Percentiles rank a stretch among this genome's conserved stretches.
phyloP scores from a whole-genome alignment of 805 yeast species.

The Komagataella ulmi region DNA sequence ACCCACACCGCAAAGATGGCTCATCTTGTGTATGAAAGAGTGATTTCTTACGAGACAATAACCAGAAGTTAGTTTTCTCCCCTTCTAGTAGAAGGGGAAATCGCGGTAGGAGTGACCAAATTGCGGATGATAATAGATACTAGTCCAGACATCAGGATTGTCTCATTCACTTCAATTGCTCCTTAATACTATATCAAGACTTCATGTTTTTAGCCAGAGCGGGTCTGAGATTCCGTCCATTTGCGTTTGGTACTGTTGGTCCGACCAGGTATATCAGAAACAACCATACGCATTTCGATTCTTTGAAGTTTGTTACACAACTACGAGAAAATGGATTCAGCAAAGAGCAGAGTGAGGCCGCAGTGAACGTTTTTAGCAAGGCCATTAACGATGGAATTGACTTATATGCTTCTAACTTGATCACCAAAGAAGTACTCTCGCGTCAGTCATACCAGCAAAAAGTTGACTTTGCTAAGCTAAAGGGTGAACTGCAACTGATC shows the following conservation, averaged over 20 bases:
- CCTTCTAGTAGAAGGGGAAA: background rate
- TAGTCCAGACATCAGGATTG: background rate
- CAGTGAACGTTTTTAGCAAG: slow-evolving; percentile 56
- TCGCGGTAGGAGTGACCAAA: background rate
- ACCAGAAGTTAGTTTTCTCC: background rate
- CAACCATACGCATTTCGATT: slow-evolving; percentile 41
- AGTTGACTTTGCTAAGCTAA: slow-evolving; percentile 89
- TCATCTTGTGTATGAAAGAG: background rate
- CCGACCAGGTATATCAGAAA: background rate
- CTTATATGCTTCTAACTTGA: slow-evolving; percentile 62
- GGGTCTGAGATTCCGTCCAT: background rate
- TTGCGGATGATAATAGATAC: background rate
- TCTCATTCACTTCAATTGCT: background rate
- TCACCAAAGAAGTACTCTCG: slow-evolving; percentile 73
- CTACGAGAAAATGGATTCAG: slow-evolving; percentile 62
- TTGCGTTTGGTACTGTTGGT: background rate
- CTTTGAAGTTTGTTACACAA: slow-evolving; percentile 57
- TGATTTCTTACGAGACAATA: too few relatives aligned
- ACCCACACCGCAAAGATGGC: background rate
- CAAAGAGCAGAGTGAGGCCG: slow-evolving; percentile 64
- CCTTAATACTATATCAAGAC: background rate
- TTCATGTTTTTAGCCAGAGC: background rate
- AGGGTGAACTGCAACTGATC: slow-evolving; percentile 81
- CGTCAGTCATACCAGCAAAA: slow-evolving; percentile 89
- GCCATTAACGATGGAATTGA: slow-evolving; percentile 75